Conservation (phyloP, 2,329 filamentous ascomycete genomes). For the Emergomyces pasteurianus region DNA sequence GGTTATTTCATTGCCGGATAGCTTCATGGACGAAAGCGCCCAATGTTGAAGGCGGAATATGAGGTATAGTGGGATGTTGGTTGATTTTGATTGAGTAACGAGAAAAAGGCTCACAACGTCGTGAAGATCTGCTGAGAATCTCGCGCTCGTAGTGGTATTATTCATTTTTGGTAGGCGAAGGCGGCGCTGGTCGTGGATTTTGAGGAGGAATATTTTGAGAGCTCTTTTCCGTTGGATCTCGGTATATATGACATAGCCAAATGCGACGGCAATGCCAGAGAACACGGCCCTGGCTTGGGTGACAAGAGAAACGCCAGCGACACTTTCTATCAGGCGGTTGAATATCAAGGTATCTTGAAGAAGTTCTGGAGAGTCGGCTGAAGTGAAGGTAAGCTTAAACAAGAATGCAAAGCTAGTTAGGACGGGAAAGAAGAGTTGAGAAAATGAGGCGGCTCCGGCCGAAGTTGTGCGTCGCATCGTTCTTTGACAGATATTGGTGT, state of each 20-base stretch:
- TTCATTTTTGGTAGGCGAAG: neutral
- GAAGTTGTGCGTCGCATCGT: conserved; percentile 17
- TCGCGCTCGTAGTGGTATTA: conserved; percentile 1
- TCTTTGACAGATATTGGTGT: conserved; percentile 46
- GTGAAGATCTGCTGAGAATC: conserved; percentile 38
- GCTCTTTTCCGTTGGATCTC: conserved; percentile 5
- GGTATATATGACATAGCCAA: conserved; percentile 16
- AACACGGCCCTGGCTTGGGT: conserved; percentile 42
- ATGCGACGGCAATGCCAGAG: conserved; percentile 28
- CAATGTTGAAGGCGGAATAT: conserved; percentile 55
- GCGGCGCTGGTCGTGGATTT: neutral
- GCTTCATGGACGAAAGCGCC: conserved; percentile 33
- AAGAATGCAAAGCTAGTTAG: conserved; percentile 48
- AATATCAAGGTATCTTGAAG: conserved; percentile 33
- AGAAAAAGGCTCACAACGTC: conserved; percentile 66
- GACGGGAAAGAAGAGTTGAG: conserved; percentile 7
- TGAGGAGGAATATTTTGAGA: neutral
- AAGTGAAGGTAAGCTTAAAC: conserved; percentile 85
- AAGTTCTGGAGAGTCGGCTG: conserved; percentile 77
- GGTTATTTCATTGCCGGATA: conserved; percentile 46
- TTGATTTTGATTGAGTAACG: conserved; percentile 72
- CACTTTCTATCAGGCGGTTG: conserved; percentile 23
- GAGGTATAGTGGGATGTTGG: conserved; percentile 76
- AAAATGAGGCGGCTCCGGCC: conserved; percentile 23
- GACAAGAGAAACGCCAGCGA: conserved; percentile 33